Conservation (phyloP, 1,284 basidiomycete species). For the Rhizoctonia solani region DNA sequence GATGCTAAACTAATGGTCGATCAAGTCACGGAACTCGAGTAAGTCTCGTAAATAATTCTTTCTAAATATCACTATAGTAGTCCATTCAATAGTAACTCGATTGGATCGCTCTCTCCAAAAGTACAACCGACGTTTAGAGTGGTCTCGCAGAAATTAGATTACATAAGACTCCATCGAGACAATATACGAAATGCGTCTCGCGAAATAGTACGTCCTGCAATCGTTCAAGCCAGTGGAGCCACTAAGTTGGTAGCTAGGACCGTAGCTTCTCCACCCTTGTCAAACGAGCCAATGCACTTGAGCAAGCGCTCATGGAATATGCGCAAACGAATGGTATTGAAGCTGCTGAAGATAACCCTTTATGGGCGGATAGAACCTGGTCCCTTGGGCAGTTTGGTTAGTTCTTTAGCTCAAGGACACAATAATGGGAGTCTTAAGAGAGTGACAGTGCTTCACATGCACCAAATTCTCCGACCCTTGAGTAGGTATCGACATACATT, state of each 20-base stretch:
- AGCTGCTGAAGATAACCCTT: not conserved
- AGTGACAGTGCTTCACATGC: not conserved
- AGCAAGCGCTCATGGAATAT: not conserved
- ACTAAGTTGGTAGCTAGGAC: not conserved
- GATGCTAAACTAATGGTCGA: slow-evolving; percentile 17
- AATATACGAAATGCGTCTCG: no score
- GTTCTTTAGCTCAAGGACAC: not conserved
- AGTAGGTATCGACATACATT: slow-evolving; percentile 1
- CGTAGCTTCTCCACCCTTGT: not conserved
- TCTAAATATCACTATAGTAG: no score
- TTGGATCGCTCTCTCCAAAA: no score
- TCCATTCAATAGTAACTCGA: no score
- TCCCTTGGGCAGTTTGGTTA: slow-evolving; percentile 6
- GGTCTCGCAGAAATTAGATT: not conserved
- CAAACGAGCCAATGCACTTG: not conserved
- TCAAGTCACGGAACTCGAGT: slow-evolving; percentile 27
- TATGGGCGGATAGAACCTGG: slow-evolving; percentile 20
- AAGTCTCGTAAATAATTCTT: not conserved
- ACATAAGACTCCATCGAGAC: no score
- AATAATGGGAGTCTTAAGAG: not conserved
- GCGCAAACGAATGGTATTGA: slow-evolving; percentile 8
- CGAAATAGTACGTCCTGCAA: no score
- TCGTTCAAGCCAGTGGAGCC: no score
- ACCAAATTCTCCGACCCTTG: not conserved
- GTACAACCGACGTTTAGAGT: no score